Conservation (phyloP, 345 rosid genomes). For the Eutrema heterophyllum region DNA sequence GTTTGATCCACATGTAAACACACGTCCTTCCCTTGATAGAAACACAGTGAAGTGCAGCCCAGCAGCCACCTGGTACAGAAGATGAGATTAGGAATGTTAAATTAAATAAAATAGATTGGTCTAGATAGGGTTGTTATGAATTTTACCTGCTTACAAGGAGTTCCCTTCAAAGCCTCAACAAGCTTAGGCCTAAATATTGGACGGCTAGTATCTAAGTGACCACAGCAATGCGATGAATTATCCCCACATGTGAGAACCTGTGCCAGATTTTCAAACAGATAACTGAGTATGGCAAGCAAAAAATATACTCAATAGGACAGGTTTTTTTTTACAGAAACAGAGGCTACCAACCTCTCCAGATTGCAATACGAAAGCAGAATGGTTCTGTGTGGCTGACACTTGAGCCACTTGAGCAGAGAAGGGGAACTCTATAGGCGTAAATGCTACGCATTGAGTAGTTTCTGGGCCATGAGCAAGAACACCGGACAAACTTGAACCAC, state of each 20-base stretch:
- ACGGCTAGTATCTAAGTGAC: slow-evolving; percentile 67
- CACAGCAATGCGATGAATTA: slow-evolving; percentile 88
- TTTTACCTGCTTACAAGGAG: slow-evolving; percentile 80
- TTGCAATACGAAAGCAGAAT: slow-evolving; percentile 78
- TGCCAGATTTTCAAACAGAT: background rate
- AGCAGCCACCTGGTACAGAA: slow-evolving; percentile 71
- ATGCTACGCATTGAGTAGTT: slow-evolving; percentile 84
- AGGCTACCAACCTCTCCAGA: slow-evolving; percentile 80
- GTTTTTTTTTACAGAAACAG: background rate
- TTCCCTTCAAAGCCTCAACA: slow-evolving; percentile 74
- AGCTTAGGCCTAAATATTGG: slow-evolving; percentile 84
- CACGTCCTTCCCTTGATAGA: slow-evolving; percentile 73
- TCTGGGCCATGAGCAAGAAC: slow-evolving; percentile 95
- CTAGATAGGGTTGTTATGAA: background rate
- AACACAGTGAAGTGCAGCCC: slow-evolving; percentile 88
- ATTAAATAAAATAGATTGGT: background rate
- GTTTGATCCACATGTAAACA: slow-evolving; percentile 78
- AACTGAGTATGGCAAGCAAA: background rate
- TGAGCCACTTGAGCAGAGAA: slow-evolving; percentile 54
- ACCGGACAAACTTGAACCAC: slow-evolving; percentile 86
- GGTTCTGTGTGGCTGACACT: slow-evolving; percentile 90
- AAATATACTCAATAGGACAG: background rate
- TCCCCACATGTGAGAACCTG: slow-evolving; percentile 97
- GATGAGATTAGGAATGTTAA: background rate
- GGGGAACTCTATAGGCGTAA: slow-evolving; percentile 68